These are phyloP conservation scores for Cetradonia linearis DNA, from an alignment of 495 filamentous ascomycete genomes.

Conservation along the genomic window DNA sequence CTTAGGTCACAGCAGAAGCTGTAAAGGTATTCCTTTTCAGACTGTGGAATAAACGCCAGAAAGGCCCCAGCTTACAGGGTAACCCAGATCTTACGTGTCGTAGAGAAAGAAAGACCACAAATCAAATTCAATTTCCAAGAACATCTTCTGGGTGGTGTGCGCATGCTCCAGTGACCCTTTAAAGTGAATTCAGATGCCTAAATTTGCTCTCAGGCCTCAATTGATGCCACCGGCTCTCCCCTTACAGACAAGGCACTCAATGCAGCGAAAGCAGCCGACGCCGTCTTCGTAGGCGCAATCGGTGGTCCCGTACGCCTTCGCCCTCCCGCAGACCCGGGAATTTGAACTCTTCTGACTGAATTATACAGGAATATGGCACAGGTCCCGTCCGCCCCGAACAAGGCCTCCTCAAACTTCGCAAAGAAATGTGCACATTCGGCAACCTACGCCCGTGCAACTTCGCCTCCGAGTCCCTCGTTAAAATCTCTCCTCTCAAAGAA, in stretches of 20 bases:
- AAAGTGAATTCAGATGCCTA: not conserved
- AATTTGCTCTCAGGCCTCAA: slow-evolving; percentile 55
- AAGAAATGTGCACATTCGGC: slow-evolving; percentile 87
- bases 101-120: slow-evolving; percentile 58
- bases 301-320: slow-evolving; percentile 63
- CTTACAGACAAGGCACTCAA: slow-evolving; percentile 76
- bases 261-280: slow-evolving; percentile 83
- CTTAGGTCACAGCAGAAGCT: slow-evolving; percentile 57
- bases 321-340: slow-evolving; percentile 4
- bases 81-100: slow-evolving; percentile 56
- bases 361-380: slow-evolving; percentile 76
- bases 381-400: slow-evolving; percentile 86
- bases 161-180: slow-evolving; percentile 29
- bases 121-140: slow-evolving; percentile 84
- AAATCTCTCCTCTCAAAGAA: slow-evolving; percentile 79
- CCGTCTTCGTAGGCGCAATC: slow-evolving; percentile 87
- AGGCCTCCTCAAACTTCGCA: slow-evolving; percentile 85
- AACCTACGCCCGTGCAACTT: slow-evolving; percentile 98
- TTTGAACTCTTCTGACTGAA: slow-evolving; percentile 2
- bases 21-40: slow-evolving; percentile 53
- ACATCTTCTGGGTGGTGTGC: slow-evolving; percentile 85
- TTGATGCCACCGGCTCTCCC: slow-evolving; percentile 67
- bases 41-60: not conserved
- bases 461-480: slow-evolving; percentile 78
- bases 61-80: slow-evolving; percentile 6